Evolutionary conservation across 1,284 basidiomycete genomes (phyloP).

Genomic region (Ganoderma boninense): DNA sequence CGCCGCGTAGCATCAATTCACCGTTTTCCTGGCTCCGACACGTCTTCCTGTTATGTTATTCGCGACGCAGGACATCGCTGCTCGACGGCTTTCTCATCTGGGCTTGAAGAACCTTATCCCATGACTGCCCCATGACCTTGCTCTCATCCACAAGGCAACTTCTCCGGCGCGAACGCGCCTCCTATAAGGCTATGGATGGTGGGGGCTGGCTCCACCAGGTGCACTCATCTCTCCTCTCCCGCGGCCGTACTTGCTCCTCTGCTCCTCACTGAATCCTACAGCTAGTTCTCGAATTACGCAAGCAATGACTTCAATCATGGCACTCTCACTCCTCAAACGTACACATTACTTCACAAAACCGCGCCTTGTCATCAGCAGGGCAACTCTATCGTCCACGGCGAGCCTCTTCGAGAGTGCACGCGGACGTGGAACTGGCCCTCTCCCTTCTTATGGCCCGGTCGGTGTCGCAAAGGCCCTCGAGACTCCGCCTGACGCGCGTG

Average conservation of each 20-base stretch:
- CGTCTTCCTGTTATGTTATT: not conserved
- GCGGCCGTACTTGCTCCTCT: not conserved
- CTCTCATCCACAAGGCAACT: slow-evolving; percentile 12
- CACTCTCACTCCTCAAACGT: slow-evolving; percentile 7
- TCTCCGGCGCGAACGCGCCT: not conserved
- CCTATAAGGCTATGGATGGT: slow-evolving; percentile 17
- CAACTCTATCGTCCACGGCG: slow-evolving; percentile 25
- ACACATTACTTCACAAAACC: not conserved
- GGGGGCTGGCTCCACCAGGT: not conserved
- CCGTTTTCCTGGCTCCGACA: not conserved
- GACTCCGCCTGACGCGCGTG: slow-evolving; percentile 40
- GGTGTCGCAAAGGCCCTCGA: slow-evolving; percentile 69
- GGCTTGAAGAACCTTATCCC: slow-evolving; percentile 15
- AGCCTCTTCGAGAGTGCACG: slow-evolving; percentile 24
- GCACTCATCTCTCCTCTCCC: not conserved
- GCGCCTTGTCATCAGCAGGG: not conserved
- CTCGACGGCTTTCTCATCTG: slow-evolving; percentile 1
- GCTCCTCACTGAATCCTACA: not conserved
- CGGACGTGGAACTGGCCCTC: slow-evolving; percentile 39
- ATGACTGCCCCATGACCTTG: slow-evolving; percentile 31
- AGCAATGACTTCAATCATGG: slow-evolving; percentile 18
- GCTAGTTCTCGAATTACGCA: not conserved
- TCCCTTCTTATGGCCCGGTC: slow-evolving; percentile 63
- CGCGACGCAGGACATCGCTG: not conserved
- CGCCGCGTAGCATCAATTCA: not conserved